Conservation (phyloP, 169 alveolate species). For the Eimeria tenella region DNA sequence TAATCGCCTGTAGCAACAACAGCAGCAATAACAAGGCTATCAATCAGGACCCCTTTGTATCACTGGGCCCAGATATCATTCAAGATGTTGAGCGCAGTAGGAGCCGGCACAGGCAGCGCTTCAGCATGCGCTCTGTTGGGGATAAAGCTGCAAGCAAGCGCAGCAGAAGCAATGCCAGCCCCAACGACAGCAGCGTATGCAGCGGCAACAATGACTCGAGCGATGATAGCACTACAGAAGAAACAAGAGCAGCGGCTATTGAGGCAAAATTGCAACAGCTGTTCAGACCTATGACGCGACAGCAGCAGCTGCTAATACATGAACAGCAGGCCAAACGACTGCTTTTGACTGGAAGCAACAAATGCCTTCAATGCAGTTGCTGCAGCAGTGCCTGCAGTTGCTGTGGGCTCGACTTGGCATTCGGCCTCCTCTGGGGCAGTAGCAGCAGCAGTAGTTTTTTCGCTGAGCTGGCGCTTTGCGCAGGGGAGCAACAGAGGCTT, state of each 20-base stretch:
- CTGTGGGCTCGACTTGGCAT: slow-evolving; percentile 58
- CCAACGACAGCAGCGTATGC: slow-evolving; percentile 16
- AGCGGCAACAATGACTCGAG: slow-evolving; percentile 15
- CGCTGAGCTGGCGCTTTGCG: slow-evolving; percentile 41
- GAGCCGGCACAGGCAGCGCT: background rate
- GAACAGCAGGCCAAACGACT: slow-evolving; percentile 62
- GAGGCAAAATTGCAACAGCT: slow-evolving; percentile 33
- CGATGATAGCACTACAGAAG: background rate
- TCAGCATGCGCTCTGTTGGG: background rate
- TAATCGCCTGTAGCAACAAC: slow-evolving; percentile 48
- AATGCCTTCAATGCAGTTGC: slow-evolving; percentile 34
- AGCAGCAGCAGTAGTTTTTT: slow-evolving; percentile 55
- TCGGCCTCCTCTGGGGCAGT: slow-evolving; percentile 54
- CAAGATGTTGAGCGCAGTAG: slow-evolving; percentile 15
- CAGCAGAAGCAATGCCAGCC: slow-evolving; percentile 30
- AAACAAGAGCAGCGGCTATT: background rate
- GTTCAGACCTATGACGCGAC: slow-evolving; percentile 56
- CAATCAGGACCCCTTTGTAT: slow-evolving; percentile 48
- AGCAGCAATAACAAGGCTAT: background rate
- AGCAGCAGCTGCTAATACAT: slow-evolving; percentile 68
- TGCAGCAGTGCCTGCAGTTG: slow-evolving; percentile 65
- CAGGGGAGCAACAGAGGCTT: slow-evolving; percentile 56
- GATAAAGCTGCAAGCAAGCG: slow-evolving; percentile 9
- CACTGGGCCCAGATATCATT: background rate
- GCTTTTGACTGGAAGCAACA: slow-evolving; percentile 1